Percentiles rank a stretch among this genome's conserved stretches.
Conservation (phyloP, 176 grass and related monocot species). For the Aegilops sharonensis region DNA sequence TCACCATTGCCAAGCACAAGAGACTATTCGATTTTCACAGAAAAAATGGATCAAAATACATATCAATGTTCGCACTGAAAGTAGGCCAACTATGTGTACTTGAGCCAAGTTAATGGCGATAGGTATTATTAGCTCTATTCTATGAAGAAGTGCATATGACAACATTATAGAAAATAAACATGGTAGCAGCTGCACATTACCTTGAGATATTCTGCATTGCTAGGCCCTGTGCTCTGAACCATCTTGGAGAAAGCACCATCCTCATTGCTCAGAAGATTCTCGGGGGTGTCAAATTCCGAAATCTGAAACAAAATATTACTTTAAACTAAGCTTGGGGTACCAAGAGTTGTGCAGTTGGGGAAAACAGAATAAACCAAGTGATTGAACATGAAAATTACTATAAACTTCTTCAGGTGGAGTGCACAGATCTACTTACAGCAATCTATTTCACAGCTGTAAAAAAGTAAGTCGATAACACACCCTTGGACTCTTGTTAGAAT, state of each 20-base stretch:
- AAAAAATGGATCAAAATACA: conserved; percentile 35
- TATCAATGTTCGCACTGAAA: neutral
- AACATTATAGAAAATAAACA: neutral
- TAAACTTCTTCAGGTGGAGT: neutral
- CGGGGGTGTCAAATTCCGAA: conserved; percentile 87
- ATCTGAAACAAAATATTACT: conserved; percentile 53
- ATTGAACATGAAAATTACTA: neutral
- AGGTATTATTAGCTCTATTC: neutral
- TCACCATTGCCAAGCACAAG: conserved; percentile 73
- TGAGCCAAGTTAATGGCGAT: neutral
- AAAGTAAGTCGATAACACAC: neutral
- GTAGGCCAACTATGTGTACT: neutral
- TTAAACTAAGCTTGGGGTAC: neutral
- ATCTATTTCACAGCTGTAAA: neutral
- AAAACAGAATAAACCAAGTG: neutral
- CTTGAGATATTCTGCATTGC: conserved; percentile 94
- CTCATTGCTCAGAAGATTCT: conserved; percentile 81
- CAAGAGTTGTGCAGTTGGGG: conserved; percentile 8
- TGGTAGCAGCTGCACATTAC: conserved; percentile 31
- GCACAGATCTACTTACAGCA: neutral
- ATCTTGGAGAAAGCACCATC: conserved; percentile 95
- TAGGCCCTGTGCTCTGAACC: conserved; percentile 94
- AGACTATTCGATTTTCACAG: conserved; percentile 50
- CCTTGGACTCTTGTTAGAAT: neutral
- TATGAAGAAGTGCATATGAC: neutral